Conservation (phyloP, 2,329 filamentous ascomycete genomes). For the Beauveria varroae region DNA sequence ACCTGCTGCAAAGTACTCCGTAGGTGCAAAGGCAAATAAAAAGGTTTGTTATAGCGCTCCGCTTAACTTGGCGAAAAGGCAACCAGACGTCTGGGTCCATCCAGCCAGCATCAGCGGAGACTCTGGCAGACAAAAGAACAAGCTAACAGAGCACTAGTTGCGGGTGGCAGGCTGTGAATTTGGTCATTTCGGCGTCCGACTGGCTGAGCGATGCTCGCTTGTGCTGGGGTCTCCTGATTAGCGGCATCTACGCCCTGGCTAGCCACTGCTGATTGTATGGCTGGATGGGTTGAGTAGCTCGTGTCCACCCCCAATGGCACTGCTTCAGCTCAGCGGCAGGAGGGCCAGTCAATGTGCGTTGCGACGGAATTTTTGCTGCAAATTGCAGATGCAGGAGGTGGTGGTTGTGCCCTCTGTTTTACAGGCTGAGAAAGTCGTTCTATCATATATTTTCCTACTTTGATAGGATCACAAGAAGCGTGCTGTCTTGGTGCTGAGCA, state of each 20-base stretch:
- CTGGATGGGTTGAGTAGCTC: background rate
- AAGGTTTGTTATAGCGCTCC: background rate
- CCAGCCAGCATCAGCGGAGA: background rate
- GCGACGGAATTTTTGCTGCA: background rate
- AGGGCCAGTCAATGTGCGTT: background rate
- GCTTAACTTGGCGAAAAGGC: background rate
- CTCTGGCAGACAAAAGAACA: background rate
- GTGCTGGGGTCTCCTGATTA: conserved; percentile 3
- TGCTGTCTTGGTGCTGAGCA: background rate
- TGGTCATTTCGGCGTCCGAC: background rate
- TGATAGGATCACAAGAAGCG: background rate
- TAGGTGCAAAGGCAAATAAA: too few relatives aligned
- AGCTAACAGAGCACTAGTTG: background rate
- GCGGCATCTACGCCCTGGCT: conserved; percentile 8
- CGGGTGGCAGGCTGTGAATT: background rate
- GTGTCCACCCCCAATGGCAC: background rate
- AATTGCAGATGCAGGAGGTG: background rate
- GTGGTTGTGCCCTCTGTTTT: background rate
- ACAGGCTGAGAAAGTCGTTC: background rate
- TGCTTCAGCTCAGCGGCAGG: background rate
- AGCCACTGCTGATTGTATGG: conserved; percentile 1
- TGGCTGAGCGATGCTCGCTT: conserved; percentile 4
- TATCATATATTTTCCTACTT: background rate
- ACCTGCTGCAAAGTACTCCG: too few relatives aligned
- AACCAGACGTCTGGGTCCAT: background rate